These are phyloP conservation scores for Pyrenula aspistea DNA, from an alignment of 495 filamentous ascomycete genomes.

Conservation along the genomic window DNA sequence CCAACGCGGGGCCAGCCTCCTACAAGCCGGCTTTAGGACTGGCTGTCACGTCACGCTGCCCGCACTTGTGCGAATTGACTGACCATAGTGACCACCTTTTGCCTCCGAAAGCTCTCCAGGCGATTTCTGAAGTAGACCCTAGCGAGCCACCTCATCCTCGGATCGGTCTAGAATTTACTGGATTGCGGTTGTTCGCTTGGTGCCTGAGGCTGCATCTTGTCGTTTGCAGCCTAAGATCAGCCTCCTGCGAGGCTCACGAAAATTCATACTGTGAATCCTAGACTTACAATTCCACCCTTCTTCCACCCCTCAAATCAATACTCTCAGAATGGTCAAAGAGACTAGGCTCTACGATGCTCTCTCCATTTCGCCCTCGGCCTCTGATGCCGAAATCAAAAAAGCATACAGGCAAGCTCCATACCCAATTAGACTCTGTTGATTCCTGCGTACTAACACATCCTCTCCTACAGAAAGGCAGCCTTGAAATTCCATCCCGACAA, in stretches of 20 bases:
- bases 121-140: not conserved
- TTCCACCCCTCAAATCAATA: not conserved
- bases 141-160: not conserved
- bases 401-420: conserved; percentile 59
- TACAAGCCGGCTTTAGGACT: not conserved
- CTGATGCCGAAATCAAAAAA: conserved; percentile 94
- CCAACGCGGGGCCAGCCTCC: not conserved
- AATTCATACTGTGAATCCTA: not conserved
- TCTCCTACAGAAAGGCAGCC: conserved; percentile 55
- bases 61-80: not conserved
- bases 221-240: not conserved
- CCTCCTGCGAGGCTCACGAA: not conserved
- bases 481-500: conserved; percentile 95
- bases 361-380: conserved; percentile 62
- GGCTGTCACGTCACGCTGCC: not conserved
- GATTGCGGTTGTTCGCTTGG: no score
- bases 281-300: not conserved
- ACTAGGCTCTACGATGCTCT: conserved; percentile 76
- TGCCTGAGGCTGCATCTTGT: no score
- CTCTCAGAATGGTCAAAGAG: conserved; percentile 67
- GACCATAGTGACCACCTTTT: not conserved
- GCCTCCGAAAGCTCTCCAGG: not conserved
- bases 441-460: not conserved
- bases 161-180: not conserved
- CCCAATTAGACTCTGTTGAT: not conserved